A percentile compares a stretch with the other conserved stretches of the same genome.
These are phyloP conservation scores for Solanum bukasovii DNA, from an alignment of 257 asterid species.

Conservation along the genomic window DNA sequence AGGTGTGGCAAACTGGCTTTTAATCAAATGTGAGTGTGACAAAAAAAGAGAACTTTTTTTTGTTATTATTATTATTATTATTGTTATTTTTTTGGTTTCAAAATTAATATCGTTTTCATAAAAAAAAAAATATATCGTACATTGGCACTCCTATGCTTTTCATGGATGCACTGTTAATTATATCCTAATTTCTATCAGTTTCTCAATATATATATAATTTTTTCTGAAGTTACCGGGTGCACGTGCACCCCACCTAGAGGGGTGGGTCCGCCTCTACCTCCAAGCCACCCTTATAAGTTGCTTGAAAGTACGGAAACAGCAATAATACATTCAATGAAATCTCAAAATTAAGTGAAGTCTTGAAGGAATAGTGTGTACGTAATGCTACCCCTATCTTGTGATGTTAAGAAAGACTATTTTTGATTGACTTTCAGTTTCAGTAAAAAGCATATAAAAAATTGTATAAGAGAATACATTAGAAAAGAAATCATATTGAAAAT, in stretches of 20 bases:
- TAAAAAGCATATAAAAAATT: background rate
- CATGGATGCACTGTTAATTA: no score
- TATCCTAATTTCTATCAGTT: no score
- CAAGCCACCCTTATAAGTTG: background rate
- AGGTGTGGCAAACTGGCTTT: background rate
- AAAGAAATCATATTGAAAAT: background rate
- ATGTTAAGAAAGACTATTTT: background rate
- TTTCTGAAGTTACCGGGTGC: no score
- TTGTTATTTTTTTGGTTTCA: background rate
- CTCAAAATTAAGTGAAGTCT: background rate
- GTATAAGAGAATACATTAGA: background rate
- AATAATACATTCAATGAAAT: no score
- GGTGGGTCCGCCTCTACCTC: background rate
- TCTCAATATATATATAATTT: no score
- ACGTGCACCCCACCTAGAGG: background rate
- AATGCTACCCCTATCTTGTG: background rate
- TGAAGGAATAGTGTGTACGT: background rate
- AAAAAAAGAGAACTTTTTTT: background rate
- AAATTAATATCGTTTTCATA: background rate
- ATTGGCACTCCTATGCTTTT: no score
- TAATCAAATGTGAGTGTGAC: background rate
- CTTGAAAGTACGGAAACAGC: background rate
- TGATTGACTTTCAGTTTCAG: background rate
- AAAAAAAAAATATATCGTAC: no score
- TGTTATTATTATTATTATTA: background rate